Conservation (phyloP, 371 early-diverging fungal species). For the Hamiltosporidium tvaerminnensis region DNA sequence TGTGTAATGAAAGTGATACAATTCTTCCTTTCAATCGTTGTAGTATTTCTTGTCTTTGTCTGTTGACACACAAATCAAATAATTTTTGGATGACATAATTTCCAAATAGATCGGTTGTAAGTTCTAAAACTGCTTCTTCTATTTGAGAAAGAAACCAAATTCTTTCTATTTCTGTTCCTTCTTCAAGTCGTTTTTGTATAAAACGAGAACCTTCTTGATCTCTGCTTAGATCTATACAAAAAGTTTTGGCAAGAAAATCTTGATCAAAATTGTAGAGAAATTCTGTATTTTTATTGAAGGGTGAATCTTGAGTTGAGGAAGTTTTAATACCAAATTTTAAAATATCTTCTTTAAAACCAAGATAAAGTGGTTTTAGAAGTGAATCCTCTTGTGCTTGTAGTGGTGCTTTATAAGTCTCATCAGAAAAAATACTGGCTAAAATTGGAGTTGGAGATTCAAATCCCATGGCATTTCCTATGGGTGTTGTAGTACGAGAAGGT, state of each 20-base stretch:
- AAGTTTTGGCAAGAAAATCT: neutral
- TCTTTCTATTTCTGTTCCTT: slow-evolving; percentile 72
- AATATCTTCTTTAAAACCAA: no score
- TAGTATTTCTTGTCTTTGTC: slow-evolving; percentile 67
- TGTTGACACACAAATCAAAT: slow-evolving; percentile 67
- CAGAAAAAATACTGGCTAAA: no score
- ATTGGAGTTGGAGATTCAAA: no score
- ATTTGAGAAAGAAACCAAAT: slow-evolving; percentile 86
- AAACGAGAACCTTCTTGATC: slow-evolving; percentile 97
- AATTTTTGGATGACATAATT: slow-evolving; percentile 99
- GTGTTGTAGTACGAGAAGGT: neutral
- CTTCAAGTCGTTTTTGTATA: slow-evolving; percentile 92
- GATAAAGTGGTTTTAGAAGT: neutral
- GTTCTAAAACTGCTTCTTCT: slow-evolving; percentile 66
- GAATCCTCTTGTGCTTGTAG: neutral
- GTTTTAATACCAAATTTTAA: neutral
- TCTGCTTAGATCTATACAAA: slow-evolving; percentile 78
- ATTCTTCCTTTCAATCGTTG: slow-evolving; percentile 80
- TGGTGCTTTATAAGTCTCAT: no score
- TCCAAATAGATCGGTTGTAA: slow-evolving; percentile 97
- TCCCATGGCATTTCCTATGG: no score
- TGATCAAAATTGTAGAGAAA: no score
- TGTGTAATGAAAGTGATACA: slow-evolving; percentile 75
- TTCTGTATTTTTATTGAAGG: no score
- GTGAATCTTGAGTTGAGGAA: neutral